phyloP scores from a whole-genome alignment of 1,284 basidiomycete species.

The Cryptococcus sp. region DNA sequence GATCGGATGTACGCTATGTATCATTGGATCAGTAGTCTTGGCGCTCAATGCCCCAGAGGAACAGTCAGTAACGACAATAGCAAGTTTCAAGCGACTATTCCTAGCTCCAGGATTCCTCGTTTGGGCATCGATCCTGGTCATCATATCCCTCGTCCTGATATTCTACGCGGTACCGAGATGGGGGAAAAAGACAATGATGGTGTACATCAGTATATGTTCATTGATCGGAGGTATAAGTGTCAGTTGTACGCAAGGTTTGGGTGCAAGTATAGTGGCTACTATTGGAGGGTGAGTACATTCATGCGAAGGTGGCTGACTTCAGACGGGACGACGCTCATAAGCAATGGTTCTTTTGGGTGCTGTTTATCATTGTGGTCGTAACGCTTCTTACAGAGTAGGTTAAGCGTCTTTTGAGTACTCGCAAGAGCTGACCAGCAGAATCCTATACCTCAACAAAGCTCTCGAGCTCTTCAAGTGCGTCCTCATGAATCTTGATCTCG shows the following conservation, averaged over 20 bases:
- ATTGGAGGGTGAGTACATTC: constrained; percentile 64
- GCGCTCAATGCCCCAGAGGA: constrained; percentile 76
- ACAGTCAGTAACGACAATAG: constrained; percentile 72
- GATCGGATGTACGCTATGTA: constrained; percentile 85
- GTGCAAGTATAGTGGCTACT: constrained; percentile 81
- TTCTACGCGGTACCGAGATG: constrained; percentile 55
- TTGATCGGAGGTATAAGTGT: constrained; percentile 96
- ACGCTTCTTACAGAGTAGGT: constrained; percentile 56
- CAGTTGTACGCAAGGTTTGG: constrained; percentile 90
- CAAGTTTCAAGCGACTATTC: constrained; percentile 75
- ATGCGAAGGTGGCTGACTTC: constrained; percentile 12
- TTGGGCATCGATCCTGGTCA: constrained; percentile 53
- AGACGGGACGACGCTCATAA: constrained; percentile 42
- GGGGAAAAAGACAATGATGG: constrained; percentile 90
- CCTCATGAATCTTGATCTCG: constrained; percentile 33
- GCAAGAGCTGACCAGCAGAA: constrained; percentile 49
- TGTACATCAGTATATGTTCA: constrained; percentile 90
- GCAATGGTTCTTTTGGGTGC: constrained; percentile 78
- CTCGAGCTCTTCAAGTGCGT: constrained; percentile 81
- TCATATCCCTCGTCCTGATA: constrained; percentile 27
- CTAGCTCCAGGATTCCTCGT: constrained; percentile 80
- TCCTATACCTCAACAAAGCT: constrained; percentile 95
- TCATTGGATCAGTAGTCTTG: constrained; percentile 62
- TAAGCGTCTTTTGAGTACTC: background rate
- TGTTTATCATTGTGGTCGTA: constrained; percentile 75